Base-by-base conservation (phyloP, 257 asterid species). In the Datura wrightii region DNA sequence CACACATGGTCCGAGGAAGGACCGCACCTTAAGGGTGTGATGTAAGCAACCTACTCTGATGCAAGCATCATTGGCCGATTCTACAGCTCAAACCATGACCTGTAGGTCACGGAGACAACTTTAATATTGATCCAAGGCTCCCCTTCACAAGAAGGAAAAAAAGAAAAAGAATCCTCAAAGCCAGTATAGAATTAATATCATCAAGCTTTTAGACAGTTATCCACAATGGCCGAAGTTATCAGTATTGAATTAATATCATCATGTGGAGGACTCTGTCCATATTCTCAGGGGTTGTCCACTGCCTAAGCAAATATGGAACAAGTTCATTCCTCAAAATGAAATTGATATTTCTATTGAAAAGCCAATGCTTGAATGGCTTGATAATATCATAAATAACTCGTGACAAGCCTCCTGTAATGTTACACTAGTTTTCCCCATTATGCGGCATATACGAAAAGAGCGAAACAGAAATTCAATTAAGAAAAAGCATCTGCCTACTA, bases 381-480 rank as follows among this genome's bases (percentile, higher is more conserved):
- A 24, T 10, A 5, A 10, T 14, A 62, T 24, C 2, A 31, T 31
- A 24, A 24, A 14, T 10, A 24, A 31, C 24, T 62, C 0, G 0
- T 62, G 2, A 0, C 1, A 8, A 62, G 10, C 13, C 9, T 62
- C 39, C 3, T 31, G 16, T 10, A 34, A 62, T 24, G 6, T 14
- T 24, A 10, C 31, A 62, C 31, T 31, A 24, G 5, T 31, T 0
- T 31, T 62, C 10, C 10, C 5, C 3, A 34, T 63, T 11, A 31
- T 1, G 0, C 31, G 34, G 10, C 1, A 31, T 11, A 31, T 5
- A 1, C 10, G 5, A 2, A 11, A 63, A 31, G 5, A 0, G 11
- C 7, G 14, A 34, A 31, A 63, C 1, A 52, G 3, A 10, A 10
- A 52, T 10, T 52, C 10, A 3, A 3, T 10, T 52, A 5, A 10